Evolutionary conservation across 352 stramenopile genomes (phyloP), one percentile per base, ranked within the genome.

Genomic region (Elongisporangium senticosum): DNA sequence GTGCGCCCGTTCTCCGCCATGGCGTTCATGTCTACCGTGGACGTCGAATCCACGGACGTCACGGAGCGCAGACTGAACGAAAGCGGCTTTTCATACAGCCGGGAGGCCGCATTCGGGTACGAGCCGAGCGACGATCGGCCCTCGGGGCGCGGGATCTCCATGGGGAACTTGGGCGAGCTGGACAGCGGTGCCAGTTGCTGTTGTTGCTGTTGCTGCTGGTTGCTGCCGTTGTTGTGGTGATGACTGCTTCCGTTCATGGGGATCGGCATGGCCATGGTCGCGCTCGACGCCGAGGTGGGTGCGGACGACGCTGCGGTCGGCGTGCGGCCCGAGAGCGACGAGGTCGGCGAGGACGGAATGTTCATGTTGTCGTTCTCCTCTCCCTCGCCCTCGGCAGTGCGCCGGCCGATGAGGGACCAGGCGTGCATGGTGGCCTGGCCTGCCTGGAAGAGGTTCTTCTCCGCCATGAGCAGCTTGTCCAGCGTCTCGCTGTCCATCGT

Each of bases 401-500:
- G 22, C 39, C 75, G 74, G 20, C 78, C 79, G 55, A 95, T 92
- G 51, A 95, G 73, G 55, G 87, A 86, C 83, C 83, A 95, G 19
- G 87, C 85, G 58, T 92, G 79, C 7, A 83, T 74, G 20, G 85
- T 95, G 53, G 85, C 85, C 64, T 93, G 81, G 6, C 81, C 83
- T 21, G 85, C 85, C 53, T 95, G 77, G 52, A 86, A 79, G 15
- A 95, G 63, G 62, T 92, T 73, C 69, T 93, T 86, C 63, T 95
- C 81, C 55, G 83, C 81, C 70, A 77, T 85, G 7, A 93, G 58
- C 33, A 95, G 72, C 68, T 90, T 90, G 62, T 90, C 83, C 49
- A 91, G 72, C 56, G 85, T 95, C 33, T 71, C 76, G 40, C 75
- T 89, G 73, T 95, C 83, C 79, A 93, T 93, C 13, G 77, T 86